Evolutionary conservation across 352 stramenopile genomes (phyloP).

Genomic region (Phytophthora cactorum): DNA sequence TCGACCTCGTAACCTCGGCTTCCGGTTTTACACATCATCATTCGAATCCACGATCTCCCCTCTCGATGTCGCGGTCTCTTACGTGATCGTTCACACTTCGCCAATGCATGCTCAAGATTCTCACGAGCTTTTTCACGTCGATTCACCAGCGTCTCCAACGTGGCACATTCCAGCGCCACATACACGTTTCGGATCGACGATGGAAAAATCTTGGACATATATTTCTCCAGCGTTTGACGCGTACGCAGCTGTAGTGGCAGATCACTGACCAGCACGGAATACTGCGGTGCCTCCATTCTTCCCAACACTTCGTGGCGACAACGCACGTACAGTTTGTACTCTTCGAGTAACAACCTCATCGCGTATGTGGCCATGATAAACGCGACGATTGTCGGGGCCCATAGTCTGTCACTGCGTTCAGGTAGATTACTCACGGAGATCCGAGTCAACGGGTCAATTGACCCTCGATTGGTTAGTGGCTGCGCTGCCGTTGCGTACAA

Average conservation of each 20-base stretch:
- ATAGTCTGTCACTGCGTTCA: constrained; percentile 57
- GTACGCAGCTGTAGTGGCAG: constrained; percentile 66
- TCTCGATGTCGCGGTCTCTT: constrained; percentile 57
- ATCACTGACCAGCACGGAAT: constrained; percentile 79
- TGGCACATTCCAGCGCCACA: constrained; percentile 70
- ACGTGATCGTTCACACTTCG: constrained; percentile 46
- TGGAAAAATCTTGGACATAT: constrained; percentile 79
- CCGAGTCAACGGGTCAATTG: constrained; percentile 58
- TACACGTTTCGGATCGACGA: constrained; percentile 65
- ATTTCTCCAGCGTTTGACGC: constrained; percentile 65
- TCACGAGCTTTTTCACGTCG: constrained; percentile 57
- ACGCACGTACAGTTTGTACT: constrained; percentile 71
- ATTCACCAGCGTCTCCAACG: constrained; percentile 57
- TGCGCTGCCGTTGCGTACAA: constrained; percentile 65
- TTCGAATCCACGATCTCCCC: constrained; percentile 46
- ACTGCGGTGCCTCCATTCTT: constrained; percentile 63
- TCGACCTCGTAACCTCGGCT: constrained; percentile 50
- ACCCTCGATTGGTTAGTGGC: constrained; percentile 17
- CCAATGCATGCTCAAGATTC: constrained; percentile 61
- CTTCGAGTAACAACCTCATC: constrained; percentile 60
- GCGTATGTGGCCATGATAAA: constrained; percentile 62
- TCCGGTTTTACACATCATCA: constrained; percentile 48
- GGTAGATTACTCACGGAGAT: constrained; percentile 85
- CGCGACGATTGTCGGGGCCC: constrained; percentile 60
- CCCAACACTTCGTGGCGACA: constrained; percentile 68